A percentile compares a stretch with the other conserved stretches of the same genome.
These are phyloP conservation scores for Fusarium beomiforme DNA, from an alignment of 2,329 filamentous ascomycete genomes.

Conservation along the genomic window DNA sequence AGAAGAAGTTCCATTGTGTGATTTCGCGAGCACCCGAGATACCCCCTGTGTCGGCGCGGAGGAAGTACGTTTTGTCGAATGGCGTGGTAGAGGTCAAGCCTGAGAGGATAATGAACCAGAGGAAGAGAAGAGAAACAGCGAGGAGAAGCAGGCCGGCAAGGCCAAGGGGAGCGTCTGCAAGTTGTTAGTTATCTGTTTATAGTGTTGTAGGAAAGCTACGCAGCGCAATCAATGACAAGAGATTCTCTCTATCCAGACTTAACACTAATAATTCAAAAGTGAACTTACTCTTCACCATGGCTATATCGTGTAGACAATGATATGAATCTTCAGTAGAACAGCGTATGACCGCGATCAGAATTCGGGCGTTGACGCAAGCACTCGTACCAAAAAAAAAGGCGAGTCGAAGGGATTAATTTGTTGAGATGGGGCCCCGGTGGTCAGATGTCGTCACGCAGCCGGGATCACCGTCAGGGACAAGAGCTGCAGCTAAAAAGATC, in stretches of 20 bases:
- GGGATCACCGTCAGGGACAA: slow-evolving; percentile 25
- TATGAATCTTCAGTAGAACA: background rate
- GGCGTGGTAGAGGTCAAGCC: slow-evolving; percentile 61
- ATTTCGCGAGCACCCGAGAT: slow-evolving; percentile 74
- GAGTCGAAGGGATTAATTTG: slow-evolving; percentile 17
- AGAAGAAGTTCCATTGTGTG: slow-evolving; percentile 92
- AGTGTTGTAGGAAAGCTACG: background rate
- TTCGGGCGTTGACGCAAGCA: slow-evolving; percentile 3
- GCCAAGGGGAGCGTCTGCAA: slow-evolving; percentile 54
- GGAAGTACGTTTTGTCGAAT: slow-evolving; percentile 84
- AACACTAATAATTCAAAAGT: background rate
- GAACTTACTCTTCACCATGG: slow-evolving; percentile 41
- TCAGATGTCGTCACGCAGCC: slow-evolving; percentile 34
- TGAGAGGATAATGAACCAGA: slow-evolving; percentile 69
- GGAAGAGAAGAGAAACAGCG: slow-evolving; percentile 61
- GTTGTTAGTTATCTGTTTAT: slow-evolving; percentile 2
- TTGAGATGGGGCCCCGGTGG: background rate
- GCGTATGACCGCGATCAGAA: background rate
- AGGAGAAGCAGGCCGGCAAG: slow-evolving; percentile 59
- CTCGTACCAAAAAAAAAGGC: background rate
- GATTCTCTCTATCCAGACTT: background rate
- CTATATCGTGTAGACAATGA: background rate
- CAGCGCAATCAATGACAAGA: background rate
- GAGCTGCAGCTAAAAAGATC: slow-evolving; percentile 24
- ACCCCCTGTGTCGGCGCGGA: slow-evolving; percentile 78